Conservation (phyloP, 352 stramenopile genomes). For the Phytophthora hybrid region DNA sequence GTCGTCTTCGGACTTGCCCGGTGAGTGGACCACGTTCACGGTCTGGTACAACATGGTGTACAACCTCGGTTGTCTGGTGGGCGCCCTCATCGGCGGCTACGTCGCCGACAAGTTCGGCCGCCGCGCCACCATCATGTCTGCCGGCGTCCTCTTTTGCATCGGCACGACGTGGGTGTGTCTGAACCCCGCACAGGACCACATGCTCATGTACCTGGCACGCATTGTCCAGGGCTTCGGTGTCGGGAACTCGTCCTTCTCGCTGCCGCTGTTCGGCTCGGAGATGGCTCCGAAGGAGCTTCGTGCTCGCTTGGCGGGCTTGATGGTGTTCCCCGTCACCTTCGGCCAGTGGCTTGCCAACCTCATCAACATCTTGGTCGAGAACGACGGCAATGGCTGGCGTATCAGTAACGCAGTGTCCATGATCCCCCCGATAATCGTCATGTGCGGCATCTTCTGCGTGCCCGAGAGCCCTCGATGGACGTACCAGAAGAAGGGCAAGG, state of each 20-base stretch:
- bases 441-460: slow-evolving; percentile 43
- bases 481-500: slow-evolving; percentile 36
- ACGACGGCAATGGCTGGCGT: slow-evolving; percentile 39
- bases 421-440: slow-evolving; percentile 46
- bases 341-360: slow-evolving; percentile 46
- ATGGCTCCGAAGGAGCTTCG: slow-evolving; percentile 50
- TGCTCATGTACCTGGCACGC: slow-evolving; percentile 39
- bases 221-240: slow-evolving; percentile 49
- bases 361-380: slow-evolving; percentile 44
- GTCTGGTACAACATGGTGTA: slow-evolving; percentile 52
- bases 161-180: slow-evolving; percentile 47
- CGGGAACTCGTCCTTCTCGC: slow-evolving; percentile 45
- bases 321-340: slow-evolving; percentile 41
- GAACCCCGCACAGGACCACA: slow-evolving; percentile 33
- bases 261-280: slow-evolving; percentile 51
- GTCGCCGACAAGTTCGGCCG: slow-evolving; percentile 39
- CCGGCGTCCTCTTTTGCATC: slow-evolving; percentile 41
- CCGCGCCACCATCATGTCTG: slow-evolving; percentile 42
- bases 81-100: slow-evolving; percentile 43
- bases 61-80: slow-evolving; percentile 47
- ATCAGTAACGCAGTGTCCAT: slow-evolving; percentile 49
- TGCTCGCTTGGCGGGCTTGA: slow-evolving; percentile 43
- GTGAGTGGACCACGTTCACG: slow-evolving; percentile 43
- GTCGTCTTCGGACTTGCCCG: slow-evolving; percentile 25
- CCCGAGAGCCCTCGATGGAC: slow-evolving; percentile 42